A percentile compares a stretch with the other conserved stretches of the same genome.
These are phyloP conservation scores for Toxoplasma gondii DNA, from an alignment of 169 alveolate genomes.

Conservation along the genomic window DNA sequence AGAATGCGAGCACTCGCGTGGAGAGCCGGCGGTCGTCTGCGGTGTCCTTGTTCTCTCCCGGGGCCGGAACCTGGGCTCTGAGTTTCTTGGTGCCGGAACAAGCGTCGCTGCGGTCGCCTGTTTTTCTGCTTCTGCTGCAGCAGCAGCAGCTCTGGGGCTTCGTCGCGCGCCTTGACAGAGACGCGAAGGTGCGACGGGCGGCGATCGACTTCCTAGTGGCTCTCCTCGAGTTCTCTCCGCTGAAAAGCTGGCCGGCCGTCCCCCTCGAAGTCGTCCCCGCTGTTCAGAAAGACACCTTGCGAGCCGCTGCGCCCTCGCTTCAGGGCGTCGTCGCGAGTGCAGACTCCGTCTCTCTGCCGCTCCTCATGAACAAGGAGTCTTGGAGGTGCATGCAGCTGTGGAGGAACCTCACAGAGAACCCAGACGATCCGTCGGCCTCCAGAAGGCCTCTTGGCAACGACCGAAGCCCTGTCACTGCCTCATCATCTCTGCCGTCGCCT, in stretches of 20 bases:
- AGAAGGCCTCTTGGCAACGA: no score
- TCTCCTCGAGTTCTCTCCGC: conserved; percentile 19
- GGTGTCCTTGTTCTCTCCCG: neutral
- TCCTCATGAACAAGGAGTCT: neutral
- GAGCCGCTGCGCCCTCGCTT: neutral
- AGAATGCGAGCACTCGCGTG: no score
- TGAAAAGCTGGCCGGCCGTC: neutral
- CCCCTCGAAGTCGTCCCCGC: neutral
- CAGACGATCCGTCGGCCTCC: neutral
- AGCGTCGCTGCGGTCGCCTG: neutral
- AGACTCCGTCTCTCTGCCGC: neutral
- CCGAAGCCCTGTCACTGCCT: neutral
- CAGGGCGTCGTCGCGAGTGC: neutral
- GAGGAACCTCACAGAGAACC: neutral
- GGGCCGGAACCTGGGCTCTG: neutral
- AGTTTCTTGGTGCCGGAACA: neutral
- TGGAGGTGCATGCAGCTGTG: neutral
- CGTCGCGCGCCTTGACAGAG: neutral
- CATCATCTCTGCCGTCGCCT: neutral
- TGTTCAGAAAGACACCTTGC: neutral
- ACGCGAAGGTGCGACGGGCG: neutral
- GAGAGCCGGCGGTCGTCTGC: no score
- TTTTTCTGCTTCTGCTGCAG: neutral
- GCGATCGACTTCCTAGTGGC: conserved; percentile 5
- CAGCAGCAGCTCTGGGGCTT: conserved; percentile 27